Conservation (phyloP, 805 yeast species). For the Metschnikowia cubensis region DNA sequence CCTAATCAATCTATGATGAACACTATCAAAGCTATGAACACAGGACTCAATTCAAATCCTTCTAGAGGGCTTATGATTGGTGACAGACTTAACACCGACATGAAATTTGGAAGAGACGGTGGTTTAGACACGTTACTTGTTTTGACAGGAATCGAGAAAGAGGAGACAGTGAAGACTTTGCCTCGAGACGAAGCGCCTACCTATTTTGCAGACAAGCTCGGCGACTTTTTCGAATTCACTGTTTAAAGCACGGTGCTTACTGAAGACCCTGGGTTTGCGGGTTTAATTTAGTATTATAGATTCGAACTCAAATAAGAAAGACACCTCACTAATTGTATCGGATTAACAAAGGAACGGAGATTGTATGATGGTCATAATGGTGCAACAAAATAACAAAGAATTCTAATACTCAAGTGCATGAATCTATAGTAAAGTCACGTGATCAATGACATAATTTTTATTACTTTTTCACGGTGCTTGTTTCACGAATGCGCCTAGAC, state of each 20-base stretch:
- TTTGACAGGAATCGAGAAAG: constrained; percentile 86
- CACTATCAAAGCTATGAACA: constrained; percentile 67
- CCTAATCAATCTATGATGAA: constrained; percentile 89
- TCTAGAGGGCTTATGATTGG: constrained; percentile 84
- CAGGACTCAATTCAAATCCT: constrained; percentile 45
- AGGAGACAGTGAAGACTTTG: constrained; percentile 48
- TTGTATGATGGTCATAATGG: neutral
- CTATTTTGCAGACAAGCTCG: constrained; percentile 65
- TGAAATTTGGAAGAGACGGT: constrained; percentile 84
- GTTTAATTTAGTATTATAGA: neutral
- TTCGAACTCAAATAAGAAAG: neutral
- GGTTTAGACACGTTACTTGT: constrained; percentile 85
- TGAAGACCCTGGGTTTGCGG: neutral
- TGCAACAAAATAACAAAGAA: neutral
- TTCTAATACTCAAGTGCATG: neutral
- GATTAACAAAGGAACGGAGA: neutral
- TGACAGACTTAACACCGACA: constrained; percentile 92
- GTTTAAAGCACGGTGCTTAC: neutral
- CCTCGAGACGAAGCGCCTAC: constrained; percentile 51
- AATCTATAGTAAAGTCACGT: neutral
- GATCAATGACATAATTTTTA: constrained; percentile 4
- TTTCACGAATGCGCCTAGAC: constrained; percentile 7
- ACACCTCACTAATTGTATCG: neutral
- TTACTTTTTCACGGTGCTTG: constrained; percentile 3
- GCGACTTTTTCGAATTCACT: constrained; percentile 63